Percentiles rank a stretch among this genome's conserved stretches.
Evolutionary conservation across 768 basidiomycete genomes (phyloP).

Genomic region (Sarcomyxa edulis): DNA sequence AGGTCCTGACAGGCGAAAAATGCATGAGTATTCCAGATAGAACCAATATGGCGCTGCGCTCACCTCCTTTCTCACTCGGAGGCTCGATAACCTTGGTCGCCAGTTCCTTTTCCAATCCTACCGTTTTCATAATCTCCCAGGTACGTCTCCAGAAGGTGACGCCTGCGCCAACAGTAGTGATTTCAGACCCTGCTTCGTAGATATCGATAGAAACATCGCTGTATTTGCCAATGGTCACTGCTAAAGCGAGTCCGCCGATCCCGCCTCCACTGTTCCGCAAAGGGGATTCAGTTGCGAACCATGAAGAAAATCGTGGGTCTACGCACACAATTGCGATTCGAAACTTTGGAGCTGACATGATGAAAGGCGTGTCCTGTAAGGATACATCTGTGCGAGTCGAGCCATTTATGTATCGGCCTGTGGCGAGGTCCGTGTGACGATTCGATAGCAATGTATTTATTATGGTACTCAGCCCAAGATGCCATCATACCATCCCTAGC

Average conservation of each 20-base stretch:
- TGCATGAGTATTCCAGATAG: background rate
- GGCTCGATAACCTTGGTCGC: conserved; percentile 13
- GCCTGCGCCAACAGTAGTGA: conserved; percentile 34
- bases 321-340: too few relatives aligned
- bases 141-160: conserved; percentile 36
- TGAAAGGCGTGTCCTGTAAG: too few relatives aligned
- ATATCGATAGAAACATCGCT: conserved; percentile 26
- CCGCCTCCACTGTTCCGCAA: conserved; percentile 22
- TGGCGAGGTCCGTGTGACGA: too few relatives aligned
- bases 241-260: conserved; percentile 33
- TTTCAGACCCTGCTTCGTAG: conserved; percentile 35
- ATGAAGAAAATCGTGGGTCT: too few relatives aligned
- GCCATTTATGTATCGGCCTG: too few relatives aligned
- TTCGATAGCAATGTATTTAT: too few relatives aligned
- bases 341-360: too few relatives aligned
- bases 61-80: conserved; percentile 21
- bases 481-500: too few relatives aligned
- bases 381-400: too few relatives aligned
- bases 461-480: too few relatives aligned
- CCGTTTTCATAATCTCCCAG: conserved; percentile 30
- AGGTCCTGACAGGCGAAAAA: conserved; percentile 1
- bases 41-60: conserved; percentile 13
- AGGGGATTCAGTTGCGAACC: background rate
- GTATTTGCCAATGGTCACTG: conserved; percentile 26
- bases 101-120: conserved; percentile 28